phyloP scores from a whole-genome alignment of 176 grass and related monocot species.

The Leersia perrieri region DNA sequence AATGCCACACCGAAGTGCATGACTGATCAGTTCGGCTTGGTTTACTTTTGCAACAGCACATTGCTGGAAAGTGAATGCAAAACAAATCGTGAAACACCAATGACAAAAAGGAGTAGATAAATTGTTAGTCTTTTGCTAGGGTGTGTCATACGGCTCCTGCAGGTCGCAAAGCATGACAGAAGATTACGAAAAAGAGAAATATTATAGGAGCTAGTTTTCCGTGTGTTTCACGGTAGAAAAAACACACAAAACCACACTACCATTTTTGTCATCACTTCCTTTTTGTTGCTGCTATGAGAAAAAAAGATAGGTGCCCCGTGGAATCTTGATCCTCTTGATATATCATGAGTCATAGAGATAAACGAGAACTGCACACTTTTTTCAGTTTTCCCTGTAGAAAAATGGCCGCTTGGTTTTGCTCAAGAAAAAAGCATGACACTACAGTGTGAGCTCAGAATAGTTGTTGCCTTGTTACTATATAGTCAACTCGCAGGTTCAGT shows the following conservation, averaged over 20 bases:
- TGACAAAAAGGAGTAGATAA: background rate
- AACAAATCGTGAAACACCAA: background rate
- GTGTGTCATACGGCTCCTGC: background rate
- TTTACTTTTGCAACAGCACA: background rate
- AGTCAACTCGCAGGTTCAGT: too few relatives aligned
- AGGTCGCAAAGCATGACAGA: background rate
- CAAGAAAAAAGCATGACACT: background rate
- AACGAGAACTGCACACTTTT: background rate
- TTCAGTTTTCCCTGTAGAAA: background rate
- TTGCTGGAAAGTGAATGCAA: constrained; percentile 3
- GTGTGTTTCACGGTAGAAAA: background rate
- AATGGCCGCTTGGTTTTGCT: background rate
- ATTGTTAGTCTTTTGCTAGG: background rate
- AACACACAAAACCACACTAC: background rate
- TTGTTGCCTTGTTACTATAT: background rate
- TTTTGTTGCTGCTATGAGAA: background rate
- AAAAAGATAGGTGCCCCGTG: background rate
- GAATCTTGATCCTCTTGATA: background rate
- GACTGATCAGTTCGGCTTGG: background rate
- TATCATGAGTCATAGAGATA: background rate
- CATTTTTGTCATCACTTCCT: background rate
- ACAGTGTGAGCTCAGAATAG: background rate
- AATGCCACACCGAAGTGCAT: background rate
- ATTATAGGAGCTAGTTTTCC: background rate
- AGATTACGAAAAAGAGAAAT: background rate